Base-by-base conservation (phyloP, 805 yeast species). In the Zygoascus ofunaensis region DNA sequence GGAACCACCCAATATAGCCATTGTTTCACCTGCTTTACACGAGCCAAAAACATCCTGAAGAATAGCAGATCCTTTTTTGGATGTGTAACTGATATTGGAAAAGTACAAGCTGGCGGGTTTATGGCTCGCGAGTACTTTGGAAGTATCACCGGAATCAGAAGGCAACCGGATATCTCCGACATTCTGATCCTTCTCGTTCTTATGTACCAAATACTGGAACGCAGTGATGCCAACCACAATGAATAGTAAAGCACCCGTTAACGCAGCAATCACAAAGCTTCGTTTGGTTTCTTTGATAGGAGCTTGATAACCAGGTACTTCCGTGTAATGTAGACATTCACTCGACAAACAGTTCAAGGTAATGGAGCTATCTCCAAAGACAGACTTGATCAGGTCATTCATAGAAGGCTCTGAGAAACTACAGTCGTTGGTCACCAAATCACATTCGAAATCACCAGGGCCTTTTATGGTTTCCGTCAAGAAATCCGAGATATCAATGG, bases 1-100 rank as follows among this genome's bases (percentile, higher is more conserved):
- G 0, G 97, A 89, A 1, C 97, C 97, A 37, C 98, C 98, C 95
- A 92, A 86, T 35, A 92, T 87, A 0, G 98, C 97, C 59, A 87
- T 62, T 49, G 94, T 82, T 59, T 87, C 87, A 33, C 96, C 82
- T 2, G 97, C 95, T 42, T 77, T 76, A 2, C 80, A 95, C 12
- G 77, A 54, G 7, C 98, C 98, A 53, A 76, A 78, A 0, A 86
- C 72, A 23, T 73, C 69, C 10, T 73, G 70, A 47, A 92, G 70
- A 3, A 92, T 79, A 15, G 63, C 64, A 4, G 24, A 18, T 15
- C 15, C 23, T 42, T 59, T 58, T 20, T 67, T 72, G 8, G 77
- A 74, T 0, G 79, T 71, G 58, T 90, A 92, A 3, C 75, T 63
- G 8, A 92, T 72, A 43, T 79, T 72, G 41, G 81, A 82, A 65